phyloP scores from a whole-genome alignment of 345 rosid species.

The Conringia planisiliqua region DNA sequence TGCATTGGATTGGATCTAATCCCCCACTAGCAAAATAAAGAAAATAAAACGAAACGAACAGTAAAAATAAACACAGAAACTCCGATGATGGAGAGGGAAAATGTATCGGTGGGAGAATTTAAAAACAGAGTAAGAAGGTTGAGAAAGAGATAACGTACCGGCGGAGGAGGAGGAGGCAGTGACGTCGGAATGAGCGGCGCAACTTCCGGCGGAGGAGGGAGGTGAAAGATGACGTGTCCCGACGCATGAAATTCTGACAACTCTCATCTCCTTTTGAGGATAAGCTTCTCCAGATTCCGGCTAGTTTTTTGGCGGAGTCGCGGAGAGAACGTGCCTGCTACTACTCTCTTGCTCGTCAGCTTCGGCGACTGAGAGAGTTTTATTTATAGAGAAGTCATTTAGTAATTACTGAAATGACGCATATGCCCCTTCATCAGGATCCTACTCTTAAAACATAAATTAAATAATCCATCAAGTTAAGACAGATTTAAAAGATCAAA shows the following conservation, averaged over 20 bases:
- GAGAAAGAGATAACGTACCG: conserved; percentile 37
- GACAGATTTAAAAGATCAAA: background rate
- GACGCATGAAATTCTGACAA: conserved; percentile 51
- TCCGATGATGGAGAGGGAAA: background rate
- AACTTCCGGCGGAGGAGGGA: conserved; percentile 47
- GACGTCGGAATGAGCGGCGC: conserved; percentile 44
- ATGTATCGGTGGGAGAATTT: background rate
- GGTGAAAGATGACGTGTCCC: conserved; percentile 52
- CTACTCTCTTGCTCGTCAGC: conserved; percentile 15
- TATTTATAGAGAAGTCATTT: background rate
- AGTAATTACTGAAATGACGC: background rate
- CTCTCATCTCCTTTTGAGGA: conserved; percentile 25
- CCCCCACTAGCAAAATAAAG: background rate
- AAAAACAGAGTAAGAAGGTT: background rate
- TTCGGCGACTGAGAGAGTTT: background rate
- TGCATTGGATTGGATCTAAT: conserved; percentile 3
- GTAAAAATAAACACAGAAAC: background rate
- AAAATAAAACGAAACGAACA: background rate
- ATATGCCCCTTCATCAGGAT: no score
- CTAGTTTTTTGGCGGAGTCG: background rate
- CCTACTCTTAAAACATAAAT: no score
- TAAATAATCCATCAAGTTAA: no score
- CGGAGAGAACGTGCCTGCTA: conserved; percentile 11
- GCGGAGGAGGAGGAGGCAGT: conserved; percentile 51
- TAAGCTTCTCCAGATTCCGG: background rate